These are phyloP conservation scores for Hygrophorus pudorinus DNA, from an alignment of 768 basidiomycete genomes.

Conservation along the genomic window DNA sequence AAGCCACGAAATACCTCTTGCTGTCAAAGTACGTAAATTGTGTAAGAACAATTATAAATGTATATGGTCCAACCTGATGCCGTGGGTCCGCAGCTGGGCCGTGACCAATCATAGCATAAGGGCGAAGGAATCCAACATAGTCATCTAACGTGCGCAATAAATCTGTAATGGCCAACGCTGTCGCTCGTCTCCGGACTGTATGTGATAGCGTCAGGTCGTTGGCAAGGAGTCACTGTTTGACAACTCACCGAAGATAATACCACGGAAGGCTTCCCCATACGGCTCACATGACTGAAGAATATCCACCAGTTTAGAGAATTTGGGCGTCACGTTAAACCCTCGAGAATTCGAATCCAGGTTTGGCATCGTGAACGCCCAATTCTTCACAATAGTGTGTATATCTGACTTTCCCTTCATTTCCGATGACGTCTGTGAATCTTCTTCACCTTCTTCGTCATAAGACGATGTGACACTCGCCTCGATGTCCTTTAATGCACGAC, in stretches of 20 bases:
- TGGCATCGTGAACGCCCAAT: constrained; percentile 58
- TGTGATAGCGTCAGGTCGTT: constrained; percentile 5
- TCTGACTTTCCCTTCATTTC: constrained; percentile 14
- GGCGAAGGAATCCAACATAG: constrained; percentile 43
- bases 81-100: constrained; percentile 20
- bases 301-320: constrained; percentile 52
- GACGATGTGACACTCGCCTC: constrained; percentile 22
- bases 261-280: constrained; percentile 51
- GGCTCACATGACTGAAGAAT: constrained; percentile 44
- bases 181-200: constrained; percentile 41
- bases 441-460: constrained; percentile 24
- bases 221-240: neutral
- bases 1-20: constrained; percentile 42
- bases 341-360: constrained; percentile 45
- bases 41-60: constrained; percentile 6
- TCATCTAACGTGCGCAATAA: constrained; percentile 46
- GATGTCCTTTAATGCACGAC: constrained; percentile 35
- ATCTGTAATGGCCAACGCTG: constrained; percentile 51
- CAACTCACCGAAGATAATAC: constrained; percentile 51
- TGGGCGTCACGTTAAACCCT: constrained; percentile 60
- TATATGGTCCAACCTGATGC: constrained; percentile 16
- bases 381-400: constrained; percentile 36
- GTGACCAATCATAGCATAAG: constrained; percentile 35
- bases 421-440: constrained; percentile 14
- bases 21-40: constrained; percentile 18